A percentile compares a stretch with the other conserved stretches of the same genome.
Conservation (phyloP, 768 basidiomycete species). For the Tylopilus plumbeoviolaceoides region DNA sequence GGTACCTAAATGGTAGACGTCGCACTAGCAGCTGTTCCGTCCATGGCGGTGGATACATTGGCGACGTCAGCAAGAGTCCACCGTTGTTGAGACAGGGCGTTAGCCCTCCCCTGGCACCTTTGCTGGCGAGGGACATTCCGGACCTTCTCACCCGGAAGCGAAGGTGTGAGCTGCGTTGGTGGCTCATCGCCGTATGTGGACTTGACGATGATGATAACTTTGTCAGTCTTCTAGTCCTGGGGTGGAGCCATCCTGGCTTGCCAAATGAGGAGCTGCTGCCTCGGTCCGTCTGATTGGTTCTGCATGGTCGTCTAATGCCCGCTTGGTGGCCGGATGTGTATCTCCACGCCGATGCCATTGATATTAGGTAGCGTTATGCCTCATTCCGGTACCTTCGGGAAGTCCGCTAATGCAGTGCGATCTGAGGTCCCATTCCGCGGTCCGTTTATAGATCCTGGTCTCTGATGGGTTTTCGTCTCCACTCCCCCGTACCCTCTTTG, state of each 20-base stretch:
- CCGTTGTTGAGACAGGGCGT: neutral
- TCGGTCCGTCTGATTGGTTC: slow-evolving; percentile 5
- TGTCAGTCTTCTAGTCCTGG: neutral
- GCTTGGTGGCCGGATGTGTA: slow-evolving; percentile 3
- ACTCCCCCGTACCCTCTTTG: slow-evolving; percentile 11
- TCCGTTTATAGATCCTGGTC: slow-evolving; percentile 24
- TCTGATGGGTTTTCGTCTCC: slow-evolving; percentile 1
- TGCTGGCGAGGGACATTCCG: neutral
- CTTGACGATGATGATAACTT: neutral
- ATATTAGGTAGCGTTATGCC: slow-evolving; percentile 14
- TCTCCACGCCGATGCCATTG: slow-evolving; percentile 1
- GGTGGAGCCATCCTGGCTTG: neutral
- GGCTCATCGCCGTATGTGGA: slow-evolving; percentile 1
- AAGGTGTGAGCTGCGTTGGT: neutral
- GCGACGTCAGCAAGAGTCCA: slow-evolving; percentile 10
- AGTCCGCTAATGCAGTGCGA: slow-evolving; percentile 20
- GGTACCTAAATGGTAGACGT: slow-evolving; percentile 5
- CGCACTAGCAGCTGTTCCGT: slow-evolving; percentile 14
- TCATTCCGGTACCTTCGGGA: slow-evolving; percentile 26
- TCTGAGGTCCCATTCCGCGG: slow-evolving; percentile 16
- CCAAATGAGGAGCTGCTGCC: slow-evolving; percentile 3
- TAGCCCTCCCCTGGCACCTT: neutral
- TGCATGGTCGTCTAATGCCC: slow-evolving; percentile 11
- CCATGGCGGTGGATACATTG: slow-evolving; percentile 26
- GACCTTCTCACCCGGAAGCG: neutral